Percentiles rank a stretch among this genome's conserved stretches.
Conservation (phyloP, 441 rosid genomes). For the Adansonia madagascariensis region DNA sequence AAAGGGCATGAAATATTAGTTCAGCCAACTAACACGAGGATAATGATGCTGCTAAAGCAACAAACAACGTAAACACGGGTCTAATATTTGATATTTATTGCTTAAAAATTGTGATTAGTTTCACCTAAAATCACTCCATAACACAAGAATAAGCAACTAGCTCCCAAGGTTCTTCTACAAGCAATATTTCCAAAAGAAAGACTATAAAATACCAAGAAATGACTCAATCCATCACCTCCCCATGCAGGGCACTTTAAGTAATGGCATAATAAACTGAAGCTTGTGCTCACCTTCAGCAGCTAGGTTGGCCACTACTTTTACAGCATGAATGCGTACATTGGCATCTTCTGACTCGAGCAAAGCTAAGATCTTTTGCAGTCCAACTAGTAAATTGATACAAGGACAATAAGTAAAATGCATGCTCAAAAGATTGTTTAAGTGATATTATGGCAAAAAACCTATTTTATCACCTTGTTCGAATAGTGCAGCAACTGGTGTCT, state of each 20-base stretch:
- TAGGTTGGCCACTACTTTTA: constrained; percentile 93
- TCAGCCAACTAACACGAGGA: background rate
- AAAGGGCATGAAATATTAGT: background rate
- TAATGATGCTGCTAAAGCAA: background rate
- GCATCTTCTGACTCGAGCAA: constrained; percentile 94
- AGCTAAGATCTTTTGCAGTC: constrained; percentile 85
- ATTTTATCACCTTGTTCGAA: constrained; percentile 56
- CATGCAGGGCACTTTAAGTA: background rate
- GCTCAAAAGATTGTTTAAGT: constrained; percentile 14
- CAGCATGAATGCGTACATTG: constrained; percentile 90
- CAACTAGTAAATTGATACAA: constrained; percentile 60
- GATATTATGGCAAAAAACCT: constrained; percentile 21
- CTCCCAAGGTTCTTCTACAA: constrained; percentile 24
- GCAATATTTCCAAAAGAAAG: background rate
- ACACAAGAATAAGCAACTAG: background rate
- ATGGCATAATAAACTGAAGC: background rate
- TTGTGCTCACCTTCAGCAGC: constrained; percentile 89
- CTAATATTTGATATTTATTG: background rate
- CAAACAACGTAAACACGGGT: background rate
- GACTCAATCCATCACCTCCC: constrained; percentile 28
- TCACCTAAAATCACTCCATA: background rate
- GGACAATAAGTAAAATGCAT: constrained; percentile 29
- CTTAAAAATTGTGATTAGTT: background rate
- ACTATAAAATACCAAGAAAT: constrained; percentile 30
- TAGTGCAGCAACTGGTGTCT: constrained; percentile 51